Conservation (phyloP, 371 early-diverging fungal species). For the Mucor plumbeus region DNA sequence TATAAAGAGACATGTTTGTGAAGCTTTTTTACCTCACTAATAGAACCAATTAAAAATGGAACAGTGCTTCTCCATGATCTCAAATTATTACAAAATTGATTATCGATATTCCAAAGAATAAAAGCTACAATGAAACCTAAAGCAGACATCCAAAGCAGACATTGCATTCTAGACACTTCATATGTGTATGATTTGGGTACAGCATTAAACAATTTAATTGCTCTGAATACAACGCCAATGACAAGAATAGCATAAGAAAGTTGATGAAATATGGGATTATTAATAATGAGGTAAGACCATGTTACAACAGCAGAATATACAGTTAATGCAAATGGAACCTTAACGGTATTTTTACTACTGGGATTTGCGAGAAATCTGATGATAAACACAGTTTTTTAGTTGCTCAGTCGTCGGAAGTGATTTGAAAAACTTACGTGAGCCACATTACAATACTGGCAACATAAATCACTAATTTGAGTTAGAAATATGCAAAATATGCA, state of each 20-base stretch:
- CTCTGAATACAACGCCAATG: conserved; percentile 50
- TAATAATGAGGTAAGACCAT: conserved; percentile 66
- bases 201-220: conserved; percentile 39
- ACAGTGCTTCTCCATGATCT: conserved; percentile 55
- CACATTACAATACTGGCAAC: conserved; percentile 52
- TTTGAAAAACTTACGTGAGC: conserved; percentile 41
- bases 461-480: conserved; percentile 52
- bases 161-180: conserved; percentile 40
- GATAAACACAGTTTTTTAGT: conserved; percentile 21
- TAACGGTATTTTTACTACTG: conserved; percentile 37
- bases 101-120: conserved; percentile 82
- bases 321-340: conserved; percentile 48
- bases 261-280: conserved; percentile 80
- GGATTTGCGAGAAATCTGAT: conserved; percentile 55
- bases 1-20: not conserved
- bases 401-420: not conserved
- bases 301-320: conserved; percentile 66
- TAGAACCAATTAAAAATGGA: conserved; percentile 57
- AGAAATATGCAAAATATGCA: not conserved
- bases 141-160: conserved; percentile 42
- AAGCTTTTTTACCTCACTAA: conserved; percentile 42
- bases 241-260: conserved; percentile 67
- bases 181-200: conserved; percentile 35
- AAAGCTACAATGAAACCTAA: conserved; percentile 65
- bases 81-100: conserved; percentile 65